phyloP scores from a whole-genome alignment of 2,329 filamentous ascomycete genomes.

The Zasmidium angulare region DNA sequence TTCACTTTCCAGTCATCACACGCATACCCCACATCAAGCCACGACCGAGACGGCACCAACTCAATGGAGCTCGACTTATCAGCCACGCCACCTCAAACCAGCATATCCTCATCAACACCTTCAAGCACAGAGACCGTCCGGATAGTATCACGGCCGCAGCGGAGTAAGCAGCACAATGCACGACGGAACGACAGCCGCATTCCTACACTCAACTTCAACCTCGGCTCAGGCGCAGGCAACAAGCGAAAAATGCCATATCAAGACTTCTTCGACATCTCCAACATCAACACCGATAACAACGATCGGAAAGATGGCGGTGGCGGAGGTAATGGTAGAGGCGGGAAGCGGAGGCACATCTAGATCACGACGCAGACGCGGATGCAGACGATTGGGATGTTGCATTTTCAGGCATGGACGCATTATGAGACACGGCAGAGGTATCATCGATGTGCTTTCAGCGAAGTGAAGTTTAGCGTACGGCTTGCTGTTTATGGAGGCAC shows the following conservation, averaged over 20 bases:
- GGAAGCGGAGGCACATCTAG: slow-evolving; percentile 38
- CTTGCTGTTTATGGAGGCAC: neutral
- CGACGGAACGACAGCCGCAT: slow-evolving; percentile 37
- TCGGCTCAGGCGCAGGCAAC: slow-evolving; percentile 65
- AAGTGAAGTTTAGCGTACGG: neutral
- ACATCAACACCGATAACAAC: slow-evolving; percentile 45
- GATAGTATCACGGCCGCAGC: slow-evolving; percentile 24
- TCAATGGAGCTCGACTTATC: slow-evolving; percentile 49
- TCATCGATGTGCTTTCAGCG: neutral
- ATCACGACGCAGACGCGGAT: neutral
- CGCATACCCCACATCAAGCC: slow-evolving; percentile 51
- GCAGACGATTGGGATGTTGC: too few species aligned
- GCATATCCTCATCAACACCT: slow-evolving; percentile 47
- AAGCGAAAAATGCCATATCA: slow-evolving; percentile 73
- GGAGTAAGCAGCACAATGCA: slow-evolving; percentile 26
- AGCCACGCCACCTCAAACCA: slow-evolving; percentile 19
- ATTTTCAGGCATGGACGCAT: neutral
- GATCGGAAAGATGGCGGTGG: slow-evolving; percentile 22
- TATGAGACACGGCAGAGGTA: neutral
- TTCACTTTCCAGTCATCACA: slow-evolving; percentile 71
- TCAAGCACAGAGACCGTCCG: slow-evolving; percentile 32
- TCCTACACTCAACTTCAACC: slow-evolving; percentile 40
- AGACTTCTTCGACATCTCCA: slow-evolving; percentile 72
- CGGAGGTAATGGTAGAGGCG: slow-evolving; percentile 27
- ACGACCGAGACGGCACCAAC: slow-evolving; percentile 56